Conservation (phyloP, 305 asterid genomes). For the Fraxinus angustifolia region DNA sequence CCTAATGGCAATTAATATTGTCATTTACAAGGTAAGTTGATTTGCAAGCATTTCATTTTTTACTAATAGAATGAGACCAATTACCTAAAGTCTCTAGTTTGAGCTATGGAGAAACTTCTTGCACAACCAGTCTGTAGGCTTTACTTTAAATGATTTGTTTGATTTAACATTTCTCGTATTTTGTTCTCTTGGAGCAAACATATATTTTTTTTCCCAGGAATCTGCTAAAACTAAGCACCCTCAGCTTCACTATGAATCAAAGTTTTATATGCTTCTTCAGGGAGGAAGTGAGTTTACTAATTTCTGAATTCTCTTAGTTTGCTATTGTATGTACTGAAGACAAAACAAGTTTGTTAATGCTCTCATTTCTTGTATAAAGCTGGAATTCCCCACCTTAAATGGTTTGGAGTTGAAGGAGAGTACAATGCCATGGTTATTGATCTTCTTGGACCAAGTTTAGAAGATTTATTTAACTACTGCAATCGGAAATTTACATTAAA, state of each 20-base stretch:
- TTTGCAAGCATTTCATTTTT: not conserved
- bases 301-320: not conserved
- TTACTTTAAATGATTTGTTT: not conserved
- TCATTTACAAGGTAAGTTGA: not conserved
- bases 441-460: slow-evolving; percentile 83
- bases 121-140: not conserved
- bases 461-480: slow-evolving; percentile 77
- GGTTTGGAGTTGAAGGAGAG: slow-evolving; percentile 87
- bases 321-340: not conserved
- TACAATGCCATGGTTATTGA: slow-evolving; percentile 82
- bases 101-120: not conserved
- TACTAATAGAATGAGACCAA: not conserved
- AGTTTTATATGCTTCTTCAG: slow-evolving; percentile 74
- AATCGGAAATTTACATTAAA: slow-evolving; percentile 68
- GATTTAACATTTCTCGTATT: slow-evolving; percentile 3
- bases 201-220: slow-evolving; percentile 40
- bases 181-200: slow-evolving; percentile 5
- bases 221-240: slow-evolving; percentile 78
- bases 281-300: slow-evolving; percentile 69
- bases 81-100: not conserved
- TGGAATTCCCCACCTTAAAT: slow-evolving; percentile 75
- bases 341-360: slow-evolving; percentile 9
- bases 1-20: not conserved
- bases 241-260: slow-evolving; percentile 83
- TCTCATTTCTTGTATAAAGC: slow-evolving; percentile 36